Evolutionary conservation across 2,329 filamentous ascomycete genomes (phyloP), one percentile per base, ranked within the genome.

Genomic region (Phyllosticta citriasiana): DNA sequence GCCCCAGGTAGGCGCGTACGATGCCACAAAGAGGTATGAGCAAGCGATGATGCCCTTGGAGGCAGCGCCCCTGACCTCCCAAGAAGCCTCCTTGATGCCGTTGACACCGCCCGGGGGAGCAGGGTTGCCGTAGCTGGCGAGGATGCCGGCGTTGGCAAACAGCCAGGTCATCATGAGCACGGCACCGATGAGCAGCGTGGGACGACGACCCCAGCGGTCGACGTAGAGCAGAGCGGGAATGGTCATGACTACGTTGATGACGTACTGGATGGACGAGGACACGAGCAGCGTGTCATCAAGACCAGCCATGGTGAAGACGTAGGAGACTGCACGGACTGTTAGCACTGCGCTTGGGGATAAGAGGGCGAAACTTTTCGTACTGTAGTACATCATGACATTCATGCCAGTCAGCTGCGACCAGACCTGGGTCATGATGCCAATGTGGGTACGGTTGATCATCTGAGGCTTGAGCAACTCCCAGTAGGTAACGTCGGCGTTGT

Each of bases 181-280:
- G 5, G 86, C 82, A 56, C 87, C 88, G 26, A 84, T 69, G n/a
- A 90, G 77, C 40, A 90, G 78, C 4, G 86, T 83, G 1, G 77
- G 78, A 52, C 88, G 88, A 65, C 89, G 88, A 55, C 89, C 89
- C 84, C 87, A 89, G 60, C 80, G 79, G 66, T 94, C 89, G 67
- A 92, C 82, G 76, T 79, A 92, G 61, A 92, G 74, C 25, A 93
- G 80, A 1, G 88, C 88, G 0, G 88, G 87, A 2, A 92, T 71
- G 0, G 89, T 93, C 85, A 90, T 89, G 58, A 86, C 63, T 1
- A 93, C 88, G 71, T 92, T 92, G 77, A 93, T 89, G 67, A 91
- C 80, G 27, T 64, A 65, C 60, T 89, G 84, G 64, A 89, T 89
- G 9, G 82, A 84, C 19, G 84, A 87, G 7, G 87, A 81, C 53